phyloP scores from a whole-genome alignment of 75 land plant species.

The Pseudotsuga menziesii region DNA sequence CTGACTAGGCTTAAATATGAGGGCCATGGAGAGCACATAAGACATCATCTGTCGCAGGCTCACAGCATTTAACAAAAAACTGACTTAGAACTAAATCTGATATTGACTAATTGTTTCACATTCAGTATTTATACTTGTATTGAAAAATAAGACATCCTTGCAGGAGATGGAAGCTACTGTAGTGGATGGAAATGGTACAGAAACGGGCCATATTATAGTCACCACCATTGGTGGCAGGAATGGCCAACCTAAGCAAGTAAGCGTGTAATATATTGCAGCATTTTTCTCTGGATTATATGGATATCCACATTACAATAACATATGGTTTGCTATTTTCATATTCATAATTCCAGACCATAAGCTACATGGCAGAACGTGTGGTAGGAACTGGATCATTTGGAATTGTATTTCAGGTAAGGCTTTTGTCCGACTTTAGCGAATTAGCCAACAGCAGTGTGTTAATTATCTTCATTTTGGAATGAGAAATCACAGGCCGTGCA shows the following conservation, averaged over 20 bases:
- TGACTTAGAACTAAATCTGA: background rate
- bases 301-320: background rate
- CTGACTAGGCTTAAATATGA: background rate
- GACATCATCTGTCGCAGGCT: background rate
- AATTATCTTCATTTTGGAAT: background rate
- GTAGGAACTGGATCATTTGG: slow-evolving; percentile 94
- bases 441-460: background rate
- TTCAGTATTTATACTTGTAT: background rate
- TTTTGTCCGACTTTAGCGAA: background rate
- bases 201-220: slow-evolving; percentile 92
- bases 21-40: background rate
- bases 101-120: background rate
- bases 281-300: background rate
- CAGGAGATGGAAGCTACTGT: slow-evolving; percentile 92
- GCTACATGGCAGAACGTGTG: slow-evolving; percentile 94
- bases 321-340: background rate
- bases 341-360: slow-evolving; percentile 60
- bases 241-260: slow-evolving; percentile 89
- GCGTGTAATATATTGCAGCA: background rate
- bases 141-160: background rate
- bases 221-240: slow-evolving; percentile 88
- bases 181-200: slow-evolving; percentile 87
- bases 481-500: too few relatives aligned
- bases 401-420: slow-evolving; percentile 76
- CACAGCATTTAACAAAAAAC: background rate